Evolutionary conservation across 2,329 filamentous ascomycete species (phyloP), one percentile per base, ranked within the genome.

Genomic region (Cordyceps pruinosa): DNA sequence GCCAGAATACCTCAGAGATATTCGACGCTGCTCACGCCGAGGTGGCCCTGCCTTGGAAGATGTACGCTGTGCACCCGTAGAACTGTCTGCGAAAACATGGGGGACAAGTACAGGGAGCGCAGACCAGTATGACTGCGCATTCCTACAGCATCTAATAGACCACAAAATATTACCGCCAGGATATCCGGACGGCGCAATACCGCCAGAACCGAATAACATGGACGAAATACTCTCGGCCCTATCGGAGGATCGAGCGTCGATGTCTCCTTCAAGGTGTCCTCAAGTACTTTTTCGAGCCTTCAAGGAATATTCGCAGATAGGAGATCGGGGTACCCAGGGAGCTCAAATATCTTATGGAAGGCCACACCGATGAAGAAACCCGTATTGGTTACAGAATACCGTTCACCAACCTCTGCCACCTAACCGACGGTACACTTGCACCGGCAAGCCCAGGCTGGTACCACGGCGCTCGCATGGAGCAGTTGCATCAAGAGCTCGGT

Each of bases 141-240:
- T 61, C 21, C 28, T 25, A n/a, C 59, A 59, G 26, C 57, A 62
- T 44, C 51, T 57, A 15, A 42, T 53, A 8, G 54, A 62, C 25
- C 19, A 59, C 45, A 37, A 39, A 12, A 55, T 61, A 15, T 58
- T 51, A 15, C 48, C 46, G 23, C 35, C 44, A 6, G 19, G 15
- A 32, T 37, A 46, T 26, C 37, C 54, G 8, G 34, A 58, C 8
- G 56, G 28, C 19, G 26, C 6, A 37, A 17, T n/a, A 12, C 15
- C 54, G 1, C 61, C 55, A 12, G 26, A 58, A 17, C 61, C 59
- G 5, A 19, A 4, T 1, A 59, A 61, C 35, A n/a, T 58, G 21
- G 42, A 51, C 12, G 42, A 41, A 12, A 53, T 57, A 23, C 55
- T 17, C 10, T 15, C 34, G 10, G 35, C n/a, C 5, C 30, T 62